Conservation (phyloP, 2,329 filamentous ascomycete species). For the Fusarium tanahbumbuense region DNA sequence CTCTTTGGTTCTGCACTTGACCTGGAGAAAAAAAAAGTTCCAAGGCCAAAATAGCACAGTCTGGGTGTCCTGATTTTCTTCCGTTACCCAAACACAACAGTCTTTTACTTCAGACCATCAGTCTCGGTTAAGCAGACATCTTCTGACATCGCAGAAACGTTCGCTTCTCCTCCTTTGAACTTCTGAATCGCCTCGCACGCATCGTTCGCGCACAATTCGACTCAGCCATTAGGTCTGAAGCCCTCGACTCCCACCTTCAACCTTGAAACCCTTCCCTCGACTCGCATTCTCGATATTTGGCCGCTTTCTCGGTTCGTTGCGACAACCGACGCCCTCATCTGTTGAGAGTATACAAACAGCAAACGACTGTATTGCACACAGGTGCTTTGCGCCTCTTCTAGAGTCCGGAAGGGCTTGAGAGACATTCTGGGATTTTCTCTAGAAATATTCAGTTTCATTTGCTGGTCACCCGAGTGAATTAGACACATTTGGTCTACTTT, state of each 20-base stretch:
- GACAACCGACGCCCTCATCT: constrained; percentile 37
- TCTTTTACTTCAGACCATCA: constrained; percentile 32
- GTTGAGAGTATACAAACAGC: constrained; percentile 38
- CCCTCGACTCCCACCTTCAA: constrained; percentile 27
- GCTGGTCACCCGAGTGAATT: constrained; percentile 39
- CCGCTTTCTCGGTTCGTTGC: constrained; percentile 17
- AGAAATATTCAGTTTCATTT: constrained; percentile 30
- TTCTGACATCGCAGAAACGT: constrained; percentile 25
- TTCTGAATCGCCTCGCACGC: constrained; percentile 8
- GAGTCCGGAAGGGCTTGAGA: constrained; percentile 44
- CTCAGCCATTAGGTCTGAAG: constrained; percentile 12
- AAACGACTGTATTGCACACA: constrained; percentile 36
- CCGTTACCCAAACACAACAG: constrained; percentile 29
- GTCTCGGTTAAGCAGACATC: constrained; percentile 30
- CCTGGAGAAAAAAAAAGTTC: constrained; percentile 4
- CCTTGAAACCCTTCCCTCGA: constrained; percentile 16
- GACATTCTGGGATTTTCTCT: constrained; percentile 37
- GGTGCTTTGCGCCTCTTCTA: constrained; percentile 44
- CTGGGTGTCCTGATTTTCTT: constrained; percentile 13
- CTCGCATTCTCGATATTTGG: constrained; percentile 24
- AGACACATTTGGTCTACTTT: constrained; percentile 30
- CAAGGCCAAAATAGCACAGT: constrained; percentile 6
- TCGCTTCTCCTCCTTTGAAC: constrained; percentile 15
- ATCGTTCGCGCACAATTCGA: constrained; percentile 26
- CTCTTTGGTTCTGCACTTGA: constrained; percentile 10